These are phyloP conservation scores for Cinnamomum micranthum DNA, from an alignment of 164 flowering plant species.

Conservation along the genomic window DNA sequence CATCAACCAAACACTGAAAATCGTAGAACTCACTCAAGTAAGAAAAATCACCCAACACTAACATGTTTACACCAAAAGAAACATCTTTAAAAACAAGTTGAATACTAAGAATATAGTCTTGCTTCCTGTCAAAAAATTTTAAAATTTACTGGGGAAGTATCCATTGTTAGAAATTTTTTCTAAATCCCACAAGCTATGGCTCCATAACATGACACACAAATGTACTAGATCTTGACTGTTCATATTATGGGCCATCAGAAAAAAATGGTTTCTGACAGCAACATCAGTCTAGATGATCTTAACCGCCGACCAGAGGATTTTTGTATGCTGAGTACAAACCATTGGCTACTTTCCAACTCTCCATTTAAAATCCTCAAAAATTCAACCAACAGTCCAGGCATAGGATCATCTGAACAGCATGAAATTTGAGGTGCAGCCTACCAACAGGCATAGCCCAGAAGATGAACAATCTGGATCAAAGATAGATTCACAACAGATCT, in stretches of 20 bases:
- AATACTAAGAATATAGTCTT: no score
- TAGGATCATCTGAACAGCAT: background rate
- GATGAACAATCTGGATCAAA: no score
- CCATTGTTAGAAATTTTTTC: background rate
- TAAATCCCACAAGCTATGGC: background rate
- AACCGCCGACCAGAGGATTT: background rate
- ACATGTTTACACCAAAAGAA: background rate
- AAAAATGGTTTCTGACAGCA: no score
- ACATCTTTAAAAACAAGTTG: background rate
- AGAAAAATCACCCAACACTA: background rate
- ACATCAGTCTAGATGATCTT: background rate
- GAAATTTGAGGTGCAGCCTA: background rate
- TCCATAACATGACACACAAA: background rate
- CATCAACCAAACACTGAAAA: conserved; percentile 86
- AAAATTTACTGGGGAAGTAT: background rate
- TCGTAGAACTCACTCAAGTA: background rate
- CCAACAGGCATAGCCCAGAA: background rate
- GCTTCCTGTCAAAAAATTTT: no score
- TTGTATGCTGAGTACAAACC: background rate
- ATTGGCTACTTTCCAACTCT: background rate
- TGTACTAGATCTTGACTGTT: background rate
- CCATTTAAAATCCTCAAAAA: background rate
- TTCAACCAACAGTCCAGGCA: background rate
- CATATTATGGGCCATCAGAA: background rate
- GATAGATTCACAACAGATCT: background rate